Percentiles rank a stretch among this genome's conserved stretches.
Conservation (phyloP, 345 rosid species). For the Carallia pectinifolia region DNA sequence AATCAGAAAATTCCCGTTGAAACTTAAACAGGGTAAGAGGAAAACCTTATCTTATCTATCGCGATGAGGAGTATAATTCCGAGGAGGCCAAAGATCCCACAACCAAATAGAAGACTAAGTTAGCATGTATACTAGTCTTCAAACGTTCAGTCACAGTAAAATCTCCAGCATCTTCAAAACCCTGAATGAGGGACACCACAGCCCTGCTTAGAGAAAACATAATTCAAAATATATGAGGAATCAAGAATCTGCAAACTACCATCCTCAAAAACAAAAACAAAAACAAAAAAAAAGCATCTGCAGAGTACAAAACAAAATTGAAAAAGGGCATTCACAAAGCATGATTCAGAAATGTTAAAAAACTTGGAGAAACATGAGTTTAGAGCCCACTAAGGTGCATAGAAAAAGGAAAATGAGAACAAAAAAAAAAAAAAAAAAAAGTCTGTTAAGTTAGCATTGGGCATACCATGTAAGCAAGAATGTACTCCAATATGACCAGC, state of each 20-base stretch:
- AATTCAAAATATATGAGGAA: conserved; percentile 44
- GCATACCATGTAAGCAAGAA: conserved; percentile 96
- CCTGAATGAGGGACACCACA: conserved; percentile 98
- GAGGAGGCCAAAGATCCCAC: conserved; percentile 83
- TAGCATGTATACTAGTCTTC: conserved; percentile 86
- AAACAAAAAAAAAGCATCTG: no score
- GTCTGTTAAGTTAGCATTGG: background rate
- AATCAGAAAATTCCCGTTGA: background rate
- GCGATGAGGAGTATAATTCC: conserved; percentile 87
- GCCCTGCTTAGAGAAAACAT: conserved; percentile 87
- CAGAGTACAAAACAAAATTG: conserved; percentile 14
- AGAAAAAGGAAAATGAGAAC: background rate
- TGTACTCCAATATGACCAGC: conserved; percentile 99
- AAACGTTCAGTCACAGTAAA: conserved; percentile 81
- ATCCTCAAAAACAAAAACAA: no score
- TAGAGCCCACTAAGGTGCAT: background rate
- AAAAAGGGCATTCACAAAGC: background rate
- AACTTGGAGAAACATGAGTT: background rate
- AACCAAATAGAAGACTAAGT: conserved; percentile 84
- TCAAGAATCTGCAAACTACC: conserved; percentile 25
- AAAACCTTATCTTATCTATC: conserved; percentile 40
- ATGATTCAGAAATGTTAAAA: background rate
- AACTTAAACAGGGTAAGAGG: conserved; percentile 2
- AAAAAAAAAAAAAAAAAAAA: background rate
- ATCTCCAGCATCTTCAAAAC: conserved; percentile 99